Evolutionary conservation across 2,329 filamentous ascomycete genomes (phyloP), one percentile per base, ranked within the genome.

Genomic region (Colletotrichum lentis): DNA sequence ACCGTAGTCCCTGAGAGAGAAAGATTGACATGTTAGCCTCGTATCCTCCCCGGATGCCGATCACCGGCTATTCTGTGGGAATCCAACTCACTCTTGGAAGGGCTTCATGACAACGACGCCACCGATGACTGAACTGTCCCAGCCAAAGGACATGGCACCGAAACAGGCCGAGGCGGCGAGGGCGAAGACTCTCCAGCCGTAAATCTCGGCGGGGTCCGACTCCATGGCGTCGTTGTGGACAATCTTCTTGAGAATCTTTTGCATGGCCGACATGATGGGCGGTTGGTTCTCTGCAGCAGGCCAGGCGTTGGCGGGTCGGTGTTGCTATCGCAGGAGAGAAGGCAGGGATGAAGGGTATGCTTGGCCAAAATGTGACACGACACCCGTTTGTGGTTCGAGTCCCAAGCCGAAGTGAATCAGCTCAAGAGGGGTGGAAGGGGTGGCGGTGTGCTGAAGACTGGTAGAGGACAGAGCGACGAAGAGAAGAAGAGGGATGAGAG

Each of bases 121-220:
- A 27, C 88, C 88, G 69, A 91, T 90, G 64, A 90, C 90, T 71
- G 88, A 88, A 43, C 87, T 89, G 74, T 82, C 80, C 80, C 80
- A 82, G 11, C 89, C 89, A 70, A 91, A 91, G 55, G 90, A 83
- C 78, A 82, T 82, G 70, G 81, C 82, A 55, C 80, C 81, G 66
- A 83, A 82, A 74, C 81, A 82, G 18, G 80, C 80, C 53, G 87
- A 89, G 72, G 83, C 87, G 50, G 89, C 88, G 66, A 91, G 80
- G 68, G 85, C 78, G 72, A 88, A 90, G 14, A 90, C 88, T 64
- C 89, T 85, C 89, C 89, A 91, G 74, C 88, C 88, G 78, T 91
- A 91, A 67, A 91, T 88, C 75, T 90, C 85, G 22, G 84, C 81
- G 20, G 90, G 90, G 69, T 92, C 90, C 43, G 80, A 78, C 74